Evolutionary conservation across 2,329 filamentous ascomycete genomes (phyloP).

Genomic region (Aspergillus sp.): DNA sequence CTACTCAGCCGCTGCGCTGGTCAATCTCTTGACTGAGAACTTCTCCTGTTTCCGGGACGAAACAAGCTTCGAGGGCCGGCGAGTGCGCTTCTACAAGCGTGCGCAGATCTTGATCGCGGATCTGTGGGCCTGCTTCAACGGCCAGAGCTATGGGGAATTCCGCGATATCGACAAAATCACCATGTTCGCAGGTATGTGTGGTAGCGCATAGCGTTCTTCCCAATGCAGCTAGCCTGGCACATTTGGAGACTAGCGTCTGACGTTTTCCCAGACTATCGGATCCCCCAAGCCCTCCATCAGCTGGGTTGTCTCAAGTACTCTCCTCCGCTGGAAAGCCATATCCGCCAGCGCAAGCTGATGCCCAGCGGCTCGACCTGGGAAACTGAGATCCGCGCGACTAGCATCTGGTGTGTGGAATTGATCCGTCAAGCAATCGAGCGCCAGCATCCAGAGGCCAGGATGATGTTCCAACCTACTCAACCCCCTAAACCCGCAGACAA

Average conservation of each 20-base stretch:
- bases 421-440: constrained; percentile 76
- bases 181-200: constrained; percentile 73
- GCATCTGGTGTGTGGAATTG: constrained; percentile 93
- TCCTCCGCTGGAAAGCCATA: constrained; percentile 69
- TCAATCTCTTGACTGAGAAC: constrained; percentile 78
- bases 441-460: constrained; percentile 65
- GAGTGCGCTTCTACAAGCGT: constrained; percentile 83
- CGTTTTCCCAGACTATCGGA: constrained; percentile 69
- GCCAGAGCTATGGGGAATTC: constrained; percentile 74
- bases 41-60: constrained; percentile 88
- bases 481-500: background rate
- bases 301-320: constrained; percentile 82
- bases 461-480: background rate
- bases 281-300: constrained; percentile 86
- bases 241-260: background rate
- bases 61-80: constrained; percentile 67
- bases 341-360: constrained; percentile 64
- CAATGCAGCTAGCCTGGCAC: background rate
- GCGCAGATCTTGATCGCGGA: constrained; percentile 96
- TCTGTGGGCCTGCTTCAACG: constrained; percentile 92
- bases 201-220: background rate
- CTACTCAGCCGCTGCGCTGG: constrained; percentile 76
- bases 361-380: constrained; percentile 75
- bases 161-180: constrained; percentile 91
- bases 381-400: constrained; percentile 84